Evolutionary conservation across 768 basidiomycete genomes (phyloP), one percentile per base, ranked within the genome.

Genomic region (Suillus variegatus): DNA sequence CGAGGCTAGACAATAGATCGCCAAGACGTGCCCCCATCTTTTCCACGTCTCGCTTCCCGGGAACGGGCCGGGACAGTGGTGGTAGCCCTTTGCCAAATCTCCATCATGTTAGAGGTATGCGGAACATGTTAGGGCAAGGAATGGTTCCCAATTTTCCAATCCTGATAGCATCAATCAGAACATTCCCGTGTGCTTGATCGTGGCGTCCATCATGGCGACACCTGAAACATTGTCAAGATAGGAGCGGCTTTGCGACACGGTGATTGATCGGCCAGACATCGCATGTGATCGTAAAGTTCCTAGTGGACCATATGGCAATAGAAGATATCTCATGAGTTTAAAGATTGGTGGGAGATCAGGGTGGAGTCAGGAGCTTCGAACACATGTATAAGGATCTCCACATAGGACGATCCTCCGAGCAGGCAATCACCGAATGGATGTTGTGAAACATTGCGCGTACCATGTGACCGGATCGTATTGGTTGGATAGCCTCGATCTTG

Each of bases 141-240:
- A 57, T 57, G 9, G 28, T 60, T 28, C 12, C 25, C 58, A 44
- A 20, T 18, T 43, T 43, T 43, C 58, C 18, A 58, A 58, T 41
- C 25, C 40, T 8, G 41, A 60, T 43, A 20, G 54, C 20, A n/a
- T 44, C 43, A 60, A 60, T 60, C 58, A 20, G 58, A 60, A 60
- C 28, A 18, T 60, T 60, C 58, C 58, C 40, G 12, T 60, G 57
- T 35, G 32, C 54, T 55, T 55, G 54, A 55, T 55, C 41, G 58
- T 60, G 58, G 41, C 58, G 28, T 43, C 58, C 58, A 32, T 12
- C 41, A 60, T 60, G 58, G 58, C 40, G 18, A 32, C 18, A 43
- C 25, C 25, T 60, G 58, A 44, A 28, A 28, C 49, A 51, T 25
- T 44, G 58, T 44, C 5, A 12, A 60, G 58, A 43, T 60, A 60